Percentiles rank a stretch among this genome's conserved stretches.
Evolutionary conservation across 352 stramenopile genomes (phyloP).

Genomic region (Pythium plurisporium): DNA sequence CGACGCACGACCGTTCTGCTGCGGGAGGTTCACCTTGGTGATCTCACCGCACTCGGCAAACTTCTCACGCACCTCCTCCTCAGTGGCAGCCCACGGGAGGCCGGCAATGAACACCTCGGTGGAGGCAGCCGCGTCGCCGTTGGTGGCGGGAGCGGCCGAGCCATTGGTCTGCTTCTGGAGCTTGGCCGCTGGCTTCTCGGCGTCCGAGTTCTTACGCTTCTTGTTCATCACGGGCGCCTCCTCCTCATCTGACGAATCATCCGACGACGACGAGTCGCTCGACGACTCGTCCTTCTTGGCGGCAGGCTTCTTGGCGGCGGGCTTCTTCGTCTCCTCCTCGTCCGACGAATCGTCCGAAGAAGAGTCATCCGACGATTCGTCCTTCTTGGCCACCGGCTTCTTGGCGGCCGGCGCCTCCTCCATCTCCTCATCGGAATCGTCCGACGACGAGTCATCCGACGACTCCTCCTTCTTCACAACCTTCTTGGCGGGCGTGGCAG

Average conservation of each 20-base stretch:
- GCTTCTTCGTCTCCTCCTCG: conserved; percentile 46
- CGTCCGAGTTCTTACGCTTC: conserved; percentile 82
- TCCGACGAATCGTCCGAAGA: conserved; percentile 67
- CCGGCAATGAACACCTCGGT: conserved; percentile 90
- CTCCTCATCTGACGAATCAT: conserved; percentile 58
- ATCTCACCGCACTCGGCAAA: conserved; percentile 92
- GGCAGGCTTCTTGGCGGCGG: conserved; percentile 47
- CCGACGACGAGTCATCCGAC: conserved; percentile 35
- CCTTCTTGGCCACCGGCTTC: conserved; percentile 34
- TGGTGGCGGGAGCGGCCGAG: conserved; percentile 41
- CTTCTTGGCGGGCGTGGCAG: conserved; percentile 22
- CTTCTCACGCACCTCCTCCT: conserved; percentile 93
- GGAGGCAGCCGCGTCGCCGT: conserved; percentile 34
- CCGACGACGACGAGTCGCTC: conserved; percentile 29
- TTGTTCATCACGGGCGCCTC: conserved; percentile 74
- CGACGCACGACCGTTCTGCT: conserved; percentile 87
- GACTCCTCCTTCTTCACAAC: conserved; percentile 52
- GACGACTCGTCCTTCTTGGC: conserved; percentile 47
- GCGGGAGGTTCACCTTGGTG: conserved; percentile 75
- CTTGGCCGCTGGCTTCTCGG: conserved; percentile 49
- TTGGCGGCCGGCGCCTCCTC: conserved; percentile 1
- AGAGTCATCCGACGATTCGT: conserved; percentile 45
- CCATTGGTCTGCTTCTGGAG: conserved; percentile 73
- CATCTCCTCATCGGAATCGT: conserved; percentile 36
- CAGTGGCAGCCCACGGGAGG: conserved; percentile 92